Evolutionary conservation across 2,329 filamentous ascomycete genomes (phyloP), one percentile per base, ranked within the genome.

Genomic region (Trichophyton rubrum): DNA sequence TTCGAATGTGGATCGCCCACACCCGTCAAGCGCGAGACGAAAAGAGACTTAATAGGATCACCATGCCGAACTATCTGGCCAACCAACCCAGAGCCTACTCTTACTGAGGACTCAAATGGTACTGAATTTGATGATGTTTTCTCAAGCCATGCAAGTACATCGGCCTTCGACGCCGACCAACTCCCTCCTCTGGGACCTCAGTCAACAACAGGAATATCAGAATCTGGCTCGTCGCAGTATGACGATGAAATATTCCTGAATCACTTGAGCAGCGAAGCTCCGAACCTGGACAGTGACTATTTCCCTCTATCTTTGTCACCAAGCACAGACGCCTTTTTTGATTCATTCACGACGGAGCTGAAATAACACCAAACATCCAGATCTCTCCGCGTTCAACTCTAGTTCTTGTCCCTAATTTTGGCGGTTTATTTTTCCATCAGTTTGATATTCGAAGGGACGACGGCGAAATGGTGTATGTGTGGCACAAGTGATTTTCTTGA

Each of bases 121-220:
- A 71, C 72, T 1, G 72, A 74, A 38, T 69, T 76, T 17, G 62
- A 62, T 17, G 74, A 75, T 62, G 68, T 75, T 17, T 76, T 76
- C 62, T 74, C 74, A 60, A 71, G 67, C 47, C 45, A 53, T n/a
- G 70, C 72, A 58, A 61, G 68, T 24, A 66, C 68, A 56, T 67
- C 60, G 53, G 65, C 53, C n/a, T 71, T 67, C 60, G 66, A 62
- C 45, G 67, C 68, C 41, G 66, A 70, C 51, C 69, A 72, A 17
- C 69, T 73, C 24, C 66, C 67, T 13, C 64, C 66, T 20, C 61
- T 75, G 20, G 67, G 67, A 17, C 67, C 68, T 22, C 63, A 68
- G 8, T 66, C 68, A 20, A 66, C 73, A 63, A 66, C 71, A 24
- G 63, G 67, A 9, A 72, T 73, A 49, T 68, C 73, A 6, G 72